Evolutionary conservation across 495 filamentous ascomycete genomes (phyloP), one percentile per base, ranked within the genome.

Genomic region (Aspergillus panamensis): DNA sequence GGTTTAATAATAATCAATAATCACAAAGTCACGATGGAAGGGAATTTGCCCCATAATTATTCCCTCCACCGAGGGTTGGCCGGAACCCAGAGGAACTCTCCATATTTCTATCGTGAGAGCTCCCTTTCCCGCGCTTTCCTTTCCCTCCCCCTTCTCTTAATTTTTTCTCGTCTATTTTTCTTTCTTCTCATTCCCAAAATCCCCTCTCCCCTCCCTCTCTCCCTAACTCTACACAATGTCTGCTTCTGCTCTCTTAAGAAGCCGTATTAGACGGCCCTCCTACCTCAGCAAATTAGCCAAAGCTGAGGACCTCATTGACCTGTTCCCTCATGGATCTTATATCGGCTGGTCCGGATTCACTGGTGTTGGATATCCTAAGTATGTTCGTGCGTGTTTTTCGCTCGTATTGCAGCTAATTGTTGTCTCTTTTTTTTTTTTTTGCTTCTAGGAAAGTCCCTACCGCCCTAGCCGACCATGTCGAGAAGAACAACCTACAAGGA

Each of bases 291-390:
- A 91, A 77, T 75, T 96, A 21, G 85, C 87, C 58, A 84, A 82
- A 55, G 83, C 91, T 39, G 85, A 92, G 71, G 91, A 95, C 72
- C 72, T 95, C 52, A 78, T 96, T 49, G 79, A 87, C 53, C 79
- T 87, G 35, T 95, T 95, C 66, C 91, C 91, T 50, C 79, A 94
- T 81, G 87, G 85, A 67, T 71, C 88, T 8, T 93, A 92, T 68
- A 82, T 96, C 66, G 90, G 90, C 56, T 95, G 90, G 90, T 89
- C 87, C 61, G 91, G 91, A 21, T 96, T 96, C 70, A 96, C 91
- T 21, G 91, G 90, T 64, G 89, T 93, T 51, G 91, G 91, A 52
- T 95, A 95, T 73, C 90, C 90, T 51, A 94, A 94, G 87, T 88
- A 78, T 43, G 87, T 80, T 17, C n/a, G 12, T 48, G 48, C 33